phyloP scores from a whole-genome alignment of 1,139 yeast genomes.

The Pichia sp. region DNA sequence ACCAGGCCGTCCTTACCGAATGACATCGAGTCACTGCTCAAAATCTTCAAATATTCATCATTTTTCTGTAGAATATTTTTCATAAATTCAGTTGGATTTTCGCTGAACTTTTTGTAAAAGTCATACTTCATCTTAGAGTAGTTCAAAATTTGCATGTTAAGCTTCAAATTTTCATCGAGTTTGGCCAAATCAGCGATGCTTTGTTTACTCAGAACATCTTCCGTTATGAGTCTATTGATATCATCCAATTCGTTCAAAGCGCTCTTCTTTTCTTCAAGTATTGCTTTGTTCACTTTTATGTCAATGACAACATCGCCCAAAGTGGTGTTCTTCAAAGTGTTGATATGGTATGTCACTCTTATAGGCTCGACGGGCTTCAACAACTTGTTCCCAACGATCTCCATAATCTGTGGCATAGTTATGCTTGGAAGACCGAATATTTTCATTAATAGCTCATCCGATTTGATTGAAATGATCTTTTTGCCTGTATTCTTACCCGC shows the following conservation, averaged over 20 bases:
- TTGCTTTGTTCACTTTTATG: conserved; percentile 45
- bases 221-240: conserved; percentile 35
- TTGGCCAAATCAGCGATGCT: conserved; percentile 38
- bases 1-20: conserved; percentile 82
- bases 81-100: conserved; percentile 74
- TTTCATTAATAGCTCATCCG: conserved; percentile 62
- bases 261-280: conserved; percentile 25
- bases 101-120: conserved; percentile 69
- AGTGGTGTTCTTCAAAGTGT: conserved; percentile 72
- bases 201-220: conserved; percentile 30
- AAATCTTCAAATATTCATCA: conserved; percentile 62
- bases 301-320: conserved; percentile 80
- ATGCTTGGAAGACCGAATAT: conserved; percentile 52
- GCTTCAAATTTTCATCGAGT: conserved; percentile 44
- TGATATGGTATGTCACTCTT: conserved; percentile 65
- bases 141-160: conserved; percentile 51
- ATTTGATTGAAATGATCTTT: conserved; percentile 44
- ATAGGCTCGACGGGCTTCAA: conserved; percentile 76
- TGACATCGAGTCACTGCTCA: conserved; percentile 73
- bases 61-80: conserved; percentile 39
- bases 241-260: conserved; percentile 29
- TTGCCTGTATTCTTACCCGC: conserved; percentile 21
- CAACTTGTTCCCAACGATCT: conserved; percentile 59
- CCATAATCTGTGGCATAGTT: conserved; percentile 72
- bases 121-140: conserved; percentile 57